Base-by-base conservation (phyloP, 805 yeast species). In the Saccharomycopsis capsularis region DNA sequence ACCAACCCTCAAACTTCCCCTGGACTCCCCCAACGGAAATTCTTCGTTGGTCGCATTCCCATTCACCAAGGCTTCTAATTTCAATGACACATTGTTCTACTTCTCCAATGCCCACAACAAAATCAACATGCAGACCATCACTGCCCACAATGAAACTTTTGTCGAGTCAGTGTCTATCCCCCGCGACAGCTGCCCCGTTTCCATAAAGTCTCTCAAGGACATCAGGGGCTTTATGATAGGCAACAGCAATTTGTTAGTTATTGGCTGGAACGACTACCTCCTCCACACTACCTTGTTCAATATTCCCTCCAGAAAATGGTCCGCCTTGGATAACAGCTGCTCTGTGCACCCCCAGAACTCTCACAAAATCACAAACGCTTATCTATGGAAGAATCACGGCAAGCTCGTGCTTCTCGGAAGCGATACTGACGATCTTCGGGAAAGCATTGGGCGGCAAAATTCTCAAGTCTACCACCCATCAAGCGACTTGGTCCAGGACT, bases 381-480 rank as follows among this genome's bases (percentile, higher is more conserved):
- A 75, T 63, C 79, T 79, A 1, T 85, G 95, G 95, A 74, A 74
- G 29, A 81, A 90, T 0, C 95, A 85, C 62, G 91, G 85, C 59
- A 80, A 79, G 60, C 79, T 82, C 1, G 65, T 82, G 1, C 62
- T 82, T 25, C 57, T 85, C 32, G 93, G 93, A 1, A 35, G 24
- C 24, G 44, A 46, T 23, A 9, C 32, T 4, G 41, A 3, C 21
- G 9, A 18, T 9, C 6, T 11, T 4, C 23, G 25, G 34, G 25
- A 13, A 4, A 9, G 18, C n/a, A 29, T 7, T 3, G 7, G 16
- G n/a, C 6, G 16, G 19, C 9, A 29, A 13, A 5, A 23, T 4
- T 18, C 22, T 11, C n/a, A 35, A 19, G 3, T 9, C 4, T 21
- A 35, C 22, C 40, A 44, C 4, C 24, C 27, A 13, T 19, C 22